Percentiles rank a stretch among this genome's conserved stretches.
Evolutionary conservation across 148 eudicot genomes (phyloP).

Genomic region (Mesembryanthemum crystallinum): DNA sequence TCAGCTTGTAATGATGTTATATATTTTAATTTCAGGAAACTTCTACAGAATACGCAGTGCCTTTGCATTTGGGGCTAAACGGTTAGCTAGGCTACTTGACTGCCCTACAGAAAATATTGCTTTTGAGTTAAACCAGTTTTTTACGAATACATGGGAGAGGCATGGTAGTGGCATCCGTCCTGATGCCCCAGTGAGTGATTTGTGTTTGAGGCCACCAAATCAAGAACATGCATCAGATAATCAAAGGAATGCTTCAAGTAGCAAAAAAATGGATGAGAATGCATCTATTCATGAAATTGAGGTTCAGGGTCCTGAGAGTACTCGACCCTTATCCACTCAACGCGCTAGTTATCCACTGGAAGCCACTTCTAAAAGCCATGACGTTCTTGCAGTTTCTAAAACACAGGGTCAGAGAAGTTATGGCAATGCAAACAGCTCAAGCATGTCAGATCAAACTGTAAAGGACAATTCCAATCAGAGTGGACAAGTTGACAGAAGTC

Average conservation of each 20-base stretch:
- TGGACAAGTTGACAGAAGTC: conserved; percentile 32
- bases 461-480: conserved; percentile 32
- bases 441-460: conserved; percentile 32
- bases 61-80: conserved; percentile 81
- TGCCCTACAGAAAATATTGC: conserved; percentile 69
- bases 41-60: conserved; percentile 96
- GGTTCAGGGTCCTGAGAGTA: conserved; percentile 28
- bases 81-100: conserved; percentile 72
- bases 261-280: conserved; percentile 29
- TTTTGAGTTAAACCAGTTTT: conserved; percentile 74
- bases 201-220: conserved; percentile 27
- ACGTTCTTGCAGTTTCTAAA: conserved; percentile 25
- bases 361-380: conserved; percentile 28
- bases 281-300: conserved; percentile 30
- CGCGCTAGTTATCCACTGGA: conserved; percentile 36
- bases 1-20: neutral
- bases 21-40: conserved; percentile 50
- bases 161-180: conserved; percentile 88
- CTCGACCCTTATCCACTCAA: conserved; percentile 28
- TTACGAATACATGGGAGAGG: conserved; percentile 86
- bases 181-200: conserved; percentile 56
- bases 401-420: conserved; percentile 39
- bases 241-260: conserved; percentile 23
- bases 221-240: conserved; percentile 30
- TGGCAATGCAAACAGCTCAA: conserved; percentile 31